Evolutionary conservation across 2,329 filamentous ascomycete genomes (phyloP), one percentile per base, ranked within the genome.

Genomic region (Blastomyces gilchristii): DNA sequence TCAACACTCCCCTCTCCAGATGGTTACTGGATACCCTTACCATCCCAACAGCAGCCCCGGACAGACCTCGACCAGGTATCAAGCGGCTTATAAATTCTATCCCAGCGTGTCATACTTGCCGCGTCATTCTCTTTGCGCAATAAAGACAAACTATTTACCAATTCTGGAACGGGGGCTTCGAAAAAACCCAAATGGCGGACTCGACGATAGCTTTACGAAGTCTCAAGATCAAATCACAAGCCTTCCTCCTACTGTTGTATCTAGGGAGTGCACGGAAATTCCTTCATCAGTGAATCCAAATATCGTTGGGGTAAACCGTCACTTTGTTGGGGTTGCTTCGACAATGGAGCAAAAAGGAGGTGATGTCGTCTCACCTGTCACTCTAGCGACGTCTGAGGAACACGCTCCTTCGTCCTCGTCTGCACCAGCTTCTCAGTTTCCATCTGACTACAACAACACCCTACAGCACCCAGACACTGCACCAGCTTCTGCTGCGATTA

Each of bases 321-420:
- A 47, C 39, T 59, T 59, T 49, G 58, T 60, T 60, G 58, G 58
- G 39, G 41, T 49, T 31, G 3, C 58, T 49, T 16, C 16, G 16
- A 47, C 25, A 50, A 39, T 47, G 58, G 25, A 22, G 25, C 45
- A 60, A 34, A 34, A 25, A 1, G 12, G n/a, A 14, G 43, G 22
- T 49, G 57, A 43, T 58, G 49, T 31, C 12, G 22, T 52, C 25
- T 47, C 58, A 5, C n/a, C 58, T 57, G 54, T 57, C 34, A 57
- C 54, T 57, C 34, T 22, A 28, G 54, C 34, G 54, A 57, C 37
- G 34, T 57, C 54, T 8, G 22, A 16, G 37, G 54, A 57, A 41
- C 54, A 41, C n/a, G n/a, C 11, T 43, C 59, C 8, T 60, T 58
- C 59, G 25, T 61, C 63, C 6, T 43, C 62, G 53, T 25, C 58